phyloP scores from a whole-genome alignment of 306 rosid genomes.

The Abrus precatorius region DNA sequence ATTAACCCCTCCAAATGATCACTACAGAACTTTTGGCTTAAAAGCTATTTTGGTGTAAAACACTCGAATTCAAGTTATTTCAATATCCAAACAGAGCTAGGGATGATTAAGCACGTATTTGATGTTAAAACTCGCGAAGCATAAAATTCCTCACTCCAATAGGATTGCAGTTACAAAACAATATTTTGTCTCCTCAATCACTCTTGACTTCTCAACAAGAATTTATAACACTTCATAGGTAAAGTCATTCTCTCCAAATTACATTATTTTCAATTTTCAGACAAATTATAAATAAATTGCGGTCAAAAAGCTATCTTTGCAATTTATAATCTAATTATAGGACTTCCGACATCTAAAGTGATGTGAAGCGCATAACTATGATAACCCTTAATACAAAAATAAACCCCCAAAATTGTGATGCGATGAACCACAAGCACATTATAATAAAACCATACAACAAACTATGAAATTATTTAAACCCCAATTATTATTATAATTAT shows the following conservation, averaged over 20 bases:
- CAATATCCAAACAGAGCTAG: background rate
- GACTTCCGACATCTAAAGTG: background rate
- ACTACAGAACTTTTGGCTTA: conserved; percentile 7
- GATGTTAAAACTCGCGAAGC: background rate
- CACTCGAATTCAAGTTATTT: conserved; percentile 21
- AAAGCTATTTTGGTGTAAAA: background rate
- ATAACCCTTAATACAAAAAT: too few relatives aligned
- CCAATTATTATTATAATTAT: background rate
- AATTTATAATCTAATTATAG: background rate
- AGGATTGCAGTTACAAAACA: background rate
- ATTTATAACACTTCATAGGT: background rate
- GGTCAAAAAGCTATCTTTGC: background rate
- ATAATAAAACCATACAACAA: background rate
- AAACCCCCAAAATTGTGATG: background rate
- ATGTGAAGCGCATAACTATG: too few relatives aligned
- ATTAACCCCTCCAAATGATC: background rate
- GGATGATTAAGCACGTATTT: background rate
- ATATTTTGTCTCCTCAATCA: background rate
- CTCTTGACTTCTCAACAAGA: background rate
- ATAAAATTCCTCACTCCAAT: background rate
- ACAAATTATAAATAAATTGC: background rate
- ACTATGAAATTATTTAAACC: background rate
- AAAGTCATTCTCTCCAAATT: background rate
- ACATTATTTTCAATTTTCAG: background rate
- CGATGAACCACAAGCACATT: background rate